A percentile compares a stretch with the other conserved stretches of the same genome.
Evolutionary conservation across 305 asterid genomes (phyloP).

Genomic region (Fraxinus dipetala): DNA sequence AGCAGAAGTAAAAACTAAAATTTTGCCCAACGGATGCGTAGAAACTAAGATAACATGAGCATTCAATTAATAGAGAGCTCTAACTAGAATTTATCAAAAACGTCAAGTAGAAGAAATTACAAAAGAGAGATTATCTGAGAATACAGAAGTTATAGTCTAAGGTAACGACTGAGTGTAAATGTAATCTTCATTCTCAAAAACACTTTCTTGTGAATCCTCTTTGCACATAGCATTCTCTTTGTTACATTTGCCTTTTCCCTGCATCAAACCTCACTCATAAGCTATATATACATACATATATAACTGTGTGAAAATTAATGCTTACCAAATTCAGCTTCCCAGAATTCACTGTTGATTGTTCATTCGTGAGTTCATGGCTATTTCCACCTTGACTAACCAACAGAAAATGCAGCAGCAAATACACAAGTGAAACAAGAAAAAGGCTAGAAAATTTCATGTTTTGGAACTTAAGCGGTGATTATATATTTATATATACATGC

Average conservation of each 20-base stretch:
- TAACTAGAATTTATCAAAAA: background rate
- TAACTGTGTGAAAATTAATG: background rate
- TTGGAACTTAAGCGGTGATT: background rate
- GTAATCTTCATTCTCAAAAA: constrained; percentile 43
- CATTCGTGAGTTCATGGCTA: constrained; percentile 15
- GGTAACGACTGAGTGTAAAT: constrained; percentile 46
- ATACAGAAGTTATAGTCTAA: background rate
- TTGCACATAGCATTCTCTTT: constrained; percentile 25
- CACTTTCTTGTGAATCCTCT: constrained; percentile 23
- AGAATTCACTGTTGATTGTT: constrained; percentile 16
- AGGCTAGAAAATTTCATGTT: constrained; percentile 29
- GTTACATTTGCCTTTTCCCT: constrained; percentile 27
- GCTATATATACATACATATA: background rate
- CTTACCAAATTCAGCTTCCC: constrained; percentile 23
- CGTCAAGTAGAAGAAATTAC: background rate
- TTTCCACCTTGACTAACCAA: constrained; percentile 17
- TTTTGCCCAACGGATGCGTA: background rate
- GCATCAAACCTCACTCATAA: constrained; percentile 17
- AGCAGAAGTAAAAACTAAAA: no score
- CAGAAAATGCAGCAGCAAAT: constrained; percentile 21
- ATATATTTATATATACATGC: background rate
- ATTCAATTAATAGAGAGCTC: background rate
- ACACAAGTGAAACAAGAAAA: constrained; percentile 8
- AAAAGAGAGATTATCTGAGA: background rate
- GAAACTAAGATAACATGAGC: background rate